A percentile compares a stretch with the other conserved stretches of the same genome.
These are phyloP conservation scores for Diutina catenulata DNA, from an alignment of 1,139 yeast genomes.

Conservation along the genomic window DNA sequence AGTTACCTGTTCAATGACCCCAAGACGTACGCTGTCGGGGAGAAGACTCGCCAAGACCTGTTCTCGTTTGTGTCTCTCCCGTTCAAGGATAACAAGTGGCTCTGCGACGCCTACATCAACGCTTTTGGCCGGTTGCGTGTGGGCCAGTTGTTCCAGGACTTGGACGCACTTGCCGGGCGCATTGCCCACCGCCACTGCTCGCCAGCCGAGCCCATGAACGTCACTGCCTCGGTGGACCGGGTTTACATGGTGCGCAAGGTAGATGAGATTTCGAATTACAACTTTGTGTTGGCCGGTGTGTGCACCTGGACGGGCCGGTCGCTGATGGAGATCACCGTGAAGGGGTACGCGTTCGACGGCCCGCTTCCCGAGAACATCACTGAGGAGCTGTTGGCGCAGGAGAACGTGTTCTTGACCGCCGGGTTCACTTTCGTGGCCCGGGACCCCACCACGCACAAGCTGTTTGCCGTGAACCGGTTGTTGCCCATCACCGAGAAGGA, in stretches of 20 bases:
- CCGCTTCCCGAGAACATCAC: conserved; percentile 29
- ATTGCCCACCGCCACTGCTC: conserved; percentile 79
- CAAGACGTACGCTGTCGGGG: conserved; percentile 58
- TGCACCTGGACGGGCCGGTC: conserved; percentile 93
- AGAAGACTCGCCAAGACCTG: conserved; percentile 64
- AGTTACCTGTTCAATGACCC: conserved; percentile 65
- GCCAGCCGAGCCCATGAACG: conserved; percentile 88
- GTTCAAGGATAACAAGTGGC: conserved; percentile 71
- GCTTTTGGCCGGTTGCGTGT: conserved; percentile 82
- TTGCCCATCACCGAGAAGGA: conserved; percentile 65
- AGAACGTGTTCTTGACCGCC: conserved; percentile 61
- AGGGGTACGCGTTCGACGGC: conserved; percentile 66
- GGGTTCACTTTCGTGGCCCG: conserved; percentile 93
- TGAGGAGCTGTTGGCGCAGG: conserved; percentile 36
- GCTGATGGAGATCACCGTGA: conserved; percentile 89
- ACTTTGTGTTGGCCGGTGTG: conserved; percentile 73
- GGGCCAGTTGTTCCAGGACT: conserved; percentile 86
- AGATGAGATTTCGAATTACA: conserved; percentile 64
- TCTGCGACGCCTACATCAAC: conserved; percentile 78
- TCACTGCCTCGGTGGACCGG: conserved; percentile 88
- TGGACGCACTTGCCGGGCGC: conserved; percentile 82
- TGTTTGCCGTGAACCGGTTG: conserved; percentile 74
- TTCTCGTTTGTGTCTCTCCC: conserved; percentile 67
- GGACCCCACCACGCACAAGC: conserved; percentile 77
- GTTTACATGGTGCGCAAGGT: conserved; percentile 79